Evolutionary conservation across 169 alveolate species (phyloP).

Genomic region (Cryptosporidium ubiquitum): DNA sequence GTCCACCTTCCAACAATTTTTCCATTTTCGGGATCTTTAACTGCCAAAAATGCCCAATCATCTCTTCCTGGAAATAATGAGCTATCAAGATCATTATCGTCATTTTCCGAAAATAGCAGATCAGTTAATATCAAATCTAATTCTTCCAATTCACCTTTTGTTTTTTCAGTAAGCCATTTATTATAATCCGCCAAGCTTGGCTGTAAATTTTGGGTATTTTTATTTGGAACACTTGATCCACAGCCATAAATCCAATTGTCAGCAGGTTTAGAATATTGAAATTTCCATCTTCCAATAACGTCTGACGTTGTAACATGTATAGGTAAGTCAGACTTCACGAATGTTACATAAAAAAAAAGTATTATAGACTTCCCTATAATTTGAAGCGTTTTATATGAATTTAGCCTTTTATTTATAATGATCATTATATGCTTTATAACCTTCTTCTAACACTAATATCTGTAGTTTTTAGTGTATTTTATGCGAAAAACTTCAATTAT

Average conservation of each 20-base stretch:
- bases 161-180: slow-evolving; percentile 47
- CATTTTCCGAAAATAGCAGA: neutral
- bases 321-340: slow-evolving; percentile 75
- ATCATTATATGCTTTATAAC: neutral
- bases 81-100: neutral
- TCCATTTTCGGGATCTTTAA: slow-evolving; percentile 33
- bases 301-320: slow-evolving; percentile 78
- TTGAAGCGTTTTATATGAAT: neutral
- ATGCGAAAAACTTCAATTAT: neutral
- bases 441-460: neutral
- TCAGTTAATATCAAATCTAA: slow-evolving; percentile 37
- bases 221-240: slow-evolving; percentile 80
- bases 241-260: slow-evolving; percentile 74
- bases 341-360: neutral
- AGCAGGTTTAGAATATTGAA: slow-evolving; percentile 58
- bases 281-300: slow-evolving; percentile 77
- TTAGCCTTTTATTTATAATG: neutral
- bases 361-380: neutral
- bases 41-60: slow-evolving; percentile 76
- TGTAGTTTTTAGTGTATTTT: neutral
- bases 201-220: slow-evolving; percentile 76
- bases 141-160: slow-evolving; percentile 8
- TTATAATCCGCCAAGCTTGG: slow-evolving; percentile 59
- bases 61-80: slow-evolving; percentile 24
- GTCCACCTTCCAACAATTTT: slow-evolving; percentile 81